Conservation (phyloP, 2,329 filamentous ascomycete species). For the Chrysosporium queenslandicum region DNA sequence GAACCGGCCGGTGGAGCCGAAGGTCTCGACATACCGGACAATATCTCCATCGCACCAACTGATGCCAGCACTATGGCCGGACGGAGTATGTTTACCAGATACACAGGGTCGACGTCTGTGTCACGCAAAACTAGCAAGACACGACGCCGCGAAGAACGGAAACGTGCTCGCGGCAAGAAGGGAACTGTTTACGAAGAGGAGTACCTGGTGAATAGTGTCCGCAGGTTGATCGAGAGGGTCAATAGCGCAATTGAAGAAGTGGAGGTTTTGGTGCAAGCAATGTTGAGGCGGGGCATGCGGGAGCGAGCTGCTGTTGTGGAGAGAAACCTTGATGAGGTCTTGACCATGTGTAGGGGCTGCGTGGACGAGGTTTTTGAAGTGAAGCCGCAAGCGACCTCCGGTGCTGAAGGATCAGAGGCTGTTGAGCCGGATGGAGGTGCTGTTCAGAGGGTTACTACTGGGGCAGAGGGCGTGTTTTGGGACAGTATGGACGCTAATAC, state of each 20-base stretch:
- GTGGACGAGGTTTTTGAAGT: constrained; percentile 60
- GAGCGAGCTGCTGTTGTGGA: constrained; percentile 76
- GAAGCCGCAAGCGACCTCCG: constrained; percentile 20
- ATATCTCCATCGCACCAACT: constrained; percentile 82
- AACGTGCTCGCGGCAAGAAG: constrained; percentile 87
- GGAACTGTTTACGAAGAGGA: constrained; percentile 97
- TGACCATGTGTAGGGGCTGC: constrained; percentile 57
- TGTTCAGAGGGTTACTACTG: constrained; percentile 17
- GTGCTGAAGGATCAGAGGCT: constrained; percentile 21
- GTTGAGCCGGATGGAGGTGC: constrained; percentile 18
- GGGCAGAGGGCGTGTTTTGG: constrained; percentile 31
- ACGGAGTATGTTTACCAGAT: constrained; percentile 83
- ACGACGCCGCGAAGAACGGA: constrained; percentile 80
- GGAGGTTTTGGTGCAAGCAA: constrained; percentile 60
- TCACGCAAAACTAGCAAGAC: constrained; percentile 77
- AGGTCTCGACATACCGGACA: constrained; percentile 70
- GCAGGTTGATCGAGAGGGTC: constrained; percentile 71
- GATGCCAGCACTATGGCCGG: constrained; percentile 65
- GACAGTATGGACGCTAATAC: constrained; percentile 34
- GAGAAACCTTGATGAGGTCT: constrained; percentile 61
- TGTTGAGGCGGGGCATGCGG: constrained; percentile 72
- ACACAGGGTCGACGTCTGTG: constrained; percentile 57
- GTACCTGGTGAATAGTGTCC: constrained; percentile 82
- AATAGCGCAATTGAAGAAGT: constrained; percentile 64
- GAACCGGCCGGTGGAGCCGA: constrained; percentile 48